Percentiles rank a stretch among this genome's conserved stretches.
Evolutionary conservation across 306 rosid genomes (phyloP).

Genomic region (Rosa chinensis): DNA sequence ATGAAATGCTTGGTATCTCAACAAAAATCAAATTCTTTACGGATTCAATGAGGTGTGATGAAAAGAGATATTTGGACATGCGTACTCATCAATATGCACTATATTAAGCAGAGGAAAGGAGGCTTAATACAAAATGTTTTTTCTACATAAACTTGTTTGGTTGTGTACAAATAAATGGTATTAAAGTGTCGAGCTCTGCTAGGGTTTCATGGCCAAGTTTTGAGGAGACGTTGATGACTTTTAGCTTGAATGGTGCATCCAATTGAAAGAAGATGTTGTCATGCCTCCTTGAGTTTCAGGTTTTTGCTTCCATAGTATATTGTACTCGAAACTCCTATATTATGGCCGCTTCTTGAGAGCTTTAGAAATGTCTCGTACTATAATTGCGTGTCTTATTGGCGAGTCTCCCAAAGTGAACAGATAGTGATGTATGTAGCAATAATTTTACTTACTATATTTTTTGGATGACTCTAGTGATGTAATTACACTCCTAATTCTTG

Average conservation of each 20-base stretch:
- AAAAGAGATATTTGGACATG: slow-evolving; percentile 35
- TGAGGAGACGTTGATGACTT: neutral
- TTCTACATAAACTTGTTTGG: slow-evolving; percentile 17
- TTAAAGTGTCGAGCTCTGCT: neutral
- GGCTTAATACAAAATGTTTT: neutral
- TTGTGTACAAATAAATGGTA: neutral
- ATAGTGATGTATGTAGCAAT: too few relatives aligned
- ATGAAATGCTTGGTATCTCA: slow-evolving; percentile 53
- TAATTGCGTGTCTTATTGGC: too few relatives aligned
- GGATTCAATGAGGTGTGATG: slow-evolving; percentile 59
- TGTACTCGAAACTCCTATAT: too few relatives aligned
- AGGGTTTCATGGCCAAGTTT: neutral
- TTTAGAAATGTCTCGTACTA: too few relatives aligned
- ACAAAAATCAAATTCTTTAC: slow-evolving; percentile 28
- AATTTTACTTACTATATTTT: too few relatives aligned
- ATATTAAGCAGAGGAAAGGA: slow-evolving; percentile 10
- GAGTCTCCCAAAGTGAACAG: too few relatives aligned
- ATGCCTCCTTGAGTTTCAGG: too few relatives aligned
- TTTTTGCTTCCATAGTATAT: too few relatives aligned
- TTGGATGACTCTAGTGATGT: too few relatives aligned
- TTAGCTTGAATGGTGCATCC: neutral
- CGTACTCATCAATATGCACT: slow-evolving; percentile 25
- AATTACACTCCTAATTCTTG: too few relatives aligned
- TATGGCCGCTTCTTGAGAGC: too few relatives aligned
- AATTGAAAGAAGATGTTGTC: too few relatives aligned